phyloP scores from a whole-genome alignment of 2,329 filamentous ascomycete species.

The Diaporthe velutina region DNA sequence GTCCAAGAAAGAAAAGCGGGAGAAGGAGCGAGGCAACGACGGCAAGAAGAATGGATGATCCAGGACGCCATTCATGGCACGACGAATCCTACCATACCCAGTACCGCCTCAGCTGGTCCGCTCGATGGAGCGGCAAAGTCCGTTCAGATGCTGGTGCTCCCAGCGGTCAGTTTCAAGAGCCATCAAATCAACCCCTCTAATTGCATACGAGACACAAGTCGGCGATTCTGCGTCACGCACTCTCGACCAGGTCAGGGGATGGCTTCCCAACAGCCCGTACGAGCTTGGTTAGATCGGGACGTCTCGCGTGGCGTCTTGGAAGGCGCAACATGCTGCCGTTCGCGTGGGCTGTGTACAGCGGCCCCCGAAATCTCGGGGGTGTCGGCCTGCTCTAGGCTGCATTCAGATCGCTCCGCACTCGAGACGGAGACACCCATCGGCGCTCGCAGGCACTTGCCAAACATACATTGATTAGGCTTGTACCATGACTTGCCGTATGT shows the following conservation, averaged over 20 bases:
- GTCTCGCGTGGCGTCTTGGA: not conserved
- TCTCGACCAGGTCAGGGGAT: not conserved
- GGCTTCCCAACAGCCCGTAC: not conserved
- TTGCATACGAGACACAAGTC: conserved; percentile 4
- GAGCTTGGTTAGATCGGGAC: not conserved
- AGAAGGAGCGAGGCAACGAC: conserved; percentile 41
- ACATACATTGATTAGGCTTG: not conserved
- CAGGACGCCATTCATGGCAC: conserved; percentile 27
- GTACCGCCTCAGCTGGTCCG: not conserved
- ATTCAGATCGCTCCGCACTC: conserved; percentile 10
- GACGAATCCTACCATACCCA: not conserved
- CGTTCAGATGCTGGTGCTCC: not conserved
- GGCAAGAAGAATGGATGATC: conserved; percentile 47
- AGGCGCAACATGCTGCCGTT: not conserved
- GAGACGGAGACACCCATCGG: not conserved
- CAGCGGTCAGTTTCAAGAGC: not conserved
- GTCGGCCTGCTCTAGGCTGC: conserved; percentile 8
- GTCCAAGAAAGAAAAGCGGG: conserved; percentile 65
- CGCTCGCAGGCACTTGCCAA: not conserved
- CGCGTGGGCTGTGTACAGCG: not conserved
- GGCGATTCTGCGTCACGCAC: not conserved
- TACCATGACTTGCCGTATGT: not conserved
- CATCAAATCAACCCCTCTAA: conserved; percentile 6
- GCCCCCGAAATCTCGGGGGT: too few species aligned
- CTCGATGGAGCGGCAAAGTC: not conserved